Conservation (phyloP, 257 asterid genomes). For the Penstemon barbatus region DNA sequence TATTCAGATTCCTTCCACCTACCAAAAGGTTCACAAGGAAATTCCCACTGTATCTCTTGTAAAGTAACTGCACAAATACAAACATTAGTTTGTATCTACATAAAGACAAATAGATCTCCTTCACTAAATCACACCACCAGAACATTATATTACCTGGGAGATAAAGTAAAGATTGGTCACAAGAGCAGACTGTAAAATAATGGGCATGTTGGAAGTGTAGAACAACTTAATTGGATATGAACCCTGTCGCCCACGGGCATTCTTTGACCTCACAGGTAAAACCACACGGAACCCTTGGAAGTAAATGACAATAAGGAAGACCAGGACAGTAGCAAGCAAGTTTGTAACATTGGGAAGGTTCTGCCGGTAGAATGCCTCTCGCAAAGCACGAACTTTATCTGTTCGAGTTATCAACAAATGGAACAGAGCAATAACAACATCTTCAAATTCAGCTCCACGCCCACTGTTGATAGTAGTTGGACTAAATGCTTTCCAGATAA, state of each 20-base stretch:
- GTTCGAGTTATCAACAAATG: slow-evolving; percentile 60
- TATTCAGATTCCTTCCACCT: slow-evolving; percentile 34
- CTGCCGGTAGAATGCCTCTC: slow-evolving; percentile 69
- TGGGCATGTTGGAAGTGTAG: slow-evolving; percentile 39
- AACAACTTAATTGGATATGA: slow-evolving; percentile 33
- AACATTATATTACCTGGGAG: slow-evolving; percentile 25
- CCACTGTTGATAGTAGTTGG: slow-evolving; percentile 72
- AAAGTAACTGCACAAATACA: slow-evolving; percentile 19
- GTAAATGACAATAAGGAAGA: slow-evolving; percentile 35
- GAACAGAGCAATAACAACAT: slow-evolving; percentile 63
- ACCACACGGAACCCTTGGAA: slow-evolving; percentile 44
- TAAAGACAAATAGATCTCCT: background rate
- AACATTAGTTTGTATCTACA: background rate
- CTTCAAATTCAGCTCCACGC: slow-evolving; percentile 76
- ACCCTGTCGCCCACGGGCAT: slow-evolving; percentile 39
- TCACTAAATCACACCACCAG: background rate
- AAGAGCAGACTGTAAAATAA: slow-evolving; percentile 33
- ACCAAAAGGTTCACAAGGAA: slow-evolving; percentile 31
- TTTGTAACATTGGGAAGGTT: slow-evolving; percentile 43
- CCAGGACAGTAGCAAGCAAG: slow-evolving; percentile 34
- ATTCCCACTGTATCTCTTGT: slow-evolving; percentile 30
- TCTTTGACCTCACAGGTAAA: slow-evolving; percentile 36
- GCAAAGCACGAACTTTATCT: slow-evolving; percentile 59
- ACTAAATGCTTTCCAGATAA: slow-evolving; percentile 72
- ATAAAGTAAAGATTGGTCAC: slow-evolving; percentile 33